phyloP scores from a whole-genome alignment of 2,329 filamentous ascomycete species.

The Fusarium phyllophilum region DNA sequence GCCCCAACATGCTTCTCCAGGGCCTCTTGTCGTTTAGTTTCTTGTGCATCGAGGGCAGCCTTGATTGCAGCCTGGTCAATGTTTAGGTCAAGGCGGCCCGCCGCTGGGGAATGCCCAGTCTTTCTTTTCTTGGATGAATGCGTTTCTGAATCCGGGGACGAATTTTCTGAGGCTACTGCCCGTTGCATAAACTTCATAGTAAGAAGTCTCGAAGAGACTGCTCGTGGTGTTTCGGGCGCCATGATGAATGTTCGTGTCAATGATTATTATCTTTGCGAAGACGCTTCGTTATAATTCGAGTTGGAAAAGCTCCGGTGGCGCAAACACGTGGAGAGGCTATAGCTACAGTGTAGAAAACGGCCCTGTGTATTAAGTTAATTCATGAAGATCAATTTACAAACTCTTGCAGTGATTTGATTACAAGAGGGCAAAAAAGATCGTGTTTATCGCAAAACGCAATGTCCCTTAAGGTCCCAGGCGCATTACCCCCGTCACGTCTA shows the following conservation, averaged over 20 bases:
- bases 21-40: constrained; percentile 70
- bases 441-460: constrained; percentile 14
- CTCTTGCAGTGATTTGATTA: not conserved
- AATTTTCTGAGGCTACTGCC: constrained; percentile 71
- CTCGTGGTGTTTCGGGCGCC: constrained; percentile 66
- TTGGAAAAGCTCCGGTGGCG: not conserved
- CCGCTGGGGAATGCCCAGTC: constrained; percentile 50
- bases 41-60: constrained; percentile 72
- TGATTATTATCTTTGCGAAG: not conserved
- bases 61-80: constrained; percentile 70
- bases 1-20: constrained; percentile 71
- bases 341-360: not conserved
- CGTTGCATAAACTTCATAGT: constrained; percentile 99
- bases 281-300: constrained; percentile 1
- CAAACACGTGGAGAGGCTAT: not conserved
- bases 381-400: not conserved
- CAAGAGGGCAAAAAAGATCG: not conserved
- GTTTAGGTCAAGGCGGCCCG: constrained; percentile 50
- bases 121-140: constrained; percentile 73
- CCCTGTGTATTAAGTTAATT: not conserved
- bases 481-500: constrained; percentile 2
- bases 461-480: not conserved
- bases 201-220: constrained; percentile 86
- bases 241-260: constrained; percentile 44
- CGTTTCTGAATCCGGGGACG: constrained; percentile 59